A percentile compares a stretch with the other conserved stretches of the same genome.
Conservation (phyloP, 495 filamentous ascomycete species). For the Xylaria acuta region DNA sequence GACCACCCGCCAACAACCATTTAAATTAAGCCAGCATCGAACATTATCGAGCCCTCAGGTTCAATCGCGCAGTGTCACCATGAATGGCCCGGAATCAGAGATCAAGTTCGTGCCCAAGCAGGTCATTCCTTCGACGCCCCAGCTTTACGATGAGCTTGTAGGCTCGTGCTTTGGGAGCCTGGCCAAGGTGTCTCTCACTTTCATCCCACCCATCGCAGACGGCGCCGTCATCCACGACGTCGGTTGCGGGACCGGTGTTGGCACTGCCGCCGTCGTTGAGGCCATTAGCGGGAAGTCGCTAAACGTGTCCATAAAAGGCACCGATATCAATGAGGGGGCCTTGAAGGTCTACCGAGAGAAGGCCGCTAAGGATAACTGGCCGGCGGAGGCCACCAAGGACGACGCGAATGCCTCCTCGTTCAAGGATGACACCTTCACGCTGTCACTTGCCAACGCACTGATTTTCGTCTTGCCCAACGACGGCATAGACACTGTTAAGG, state of each 20-base stretch:
- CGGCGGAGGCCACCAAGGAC: slow-evolving; percentile 27
- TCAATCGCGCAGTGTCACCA: slow-evolving; percentile 13
- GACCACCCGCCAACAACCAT: background rate
- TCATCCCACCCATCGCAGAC: slow-evolving; percentile 23
- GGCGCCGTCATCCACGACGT: slow-evolving; percentile 30
- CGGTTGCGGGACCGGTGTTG: slow-evolving; percentile 31
- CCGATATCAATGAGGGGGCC: slow-evolving; percentile 27
- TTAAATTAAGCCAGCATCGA: background rate
- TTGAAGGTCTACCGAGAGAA: slow-evolving; percentile 25
- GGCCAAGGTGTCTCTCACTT: slow-evolving; percentile 26
- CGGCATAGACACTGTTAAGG: slow-evolving; percentile 29
- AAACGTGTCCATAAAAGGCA: slow-evolving; percentile 24
- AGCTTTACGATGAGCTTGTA: slow-evolving; percentile 29
- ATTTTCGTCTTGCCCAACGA: slow-evolving; percentile 31
- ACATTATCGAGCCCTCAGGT: background rate
- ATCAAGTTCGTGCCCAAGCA: slow-evolving; percentile 32
- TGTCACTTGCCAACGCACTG: slow-evolving; percentile 27
- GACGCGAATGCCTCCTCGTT: slow-evolving; percentile 28
- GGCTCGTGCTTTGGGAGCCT: slow-evolving; percentile 27
- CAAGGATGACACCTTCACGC: slow-evolving; percentile 27
- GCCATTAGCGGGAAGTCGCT: slow-evolving; percentile 20
- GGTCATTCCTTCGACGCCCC: slow-evolving; percentile 26
- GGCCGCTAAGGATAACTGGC: slow-evolving; percentile 22
- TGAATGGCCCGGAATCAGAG: slow-evolving; percentile 26
- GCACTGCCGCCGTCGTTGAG: slow-evolving; percentile 23